Evolutionary conservation across 2,329 filamentous ascomycete species (phyloP).

Genomic region (Trichoderma brevicompactum): DNA sequence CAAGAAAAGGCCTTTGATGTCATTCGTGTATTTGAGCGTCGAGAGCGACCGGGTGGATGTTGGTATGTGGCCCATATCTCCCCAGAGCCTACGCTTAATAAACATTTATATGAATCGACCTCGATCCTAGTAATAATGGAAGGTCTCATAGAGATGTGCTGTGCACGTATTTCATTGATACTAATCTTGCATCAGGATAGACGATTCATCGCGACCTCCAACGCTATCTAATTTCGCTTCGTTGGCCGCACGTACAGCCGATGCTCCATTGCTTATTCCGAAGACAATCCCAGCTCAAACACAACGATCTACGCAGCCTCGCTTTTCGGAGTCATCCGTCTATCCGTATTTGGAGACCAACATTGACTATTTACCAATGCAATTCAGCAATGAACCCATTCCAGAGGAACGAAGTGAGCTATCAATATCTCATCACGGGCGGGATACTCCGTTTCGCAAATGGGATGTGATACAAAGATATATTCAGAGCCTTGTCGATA

Average conservation of each 20-base stretch:
- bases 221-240: conserved; percentile 50
- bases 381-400: conserved; percentile 61
- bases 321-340: conserved; percentile 62
- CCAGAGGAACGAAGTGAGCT: conserved; percentile 43
- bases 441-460: conserved; percentile 64
- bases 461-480: conserved; percentile 62
- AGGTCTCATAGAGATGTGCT: no score
- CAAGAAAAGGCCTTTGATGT: conserved; percentile 62
- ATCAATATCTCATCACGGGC: conserved; percentile 51
- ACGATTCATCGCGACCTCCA: conserved; percentile 44
- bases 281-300: conserved; percentile 51
- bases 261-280: conserved; percentile 54
- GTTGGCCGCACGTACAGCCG: conserved; percentile 55
- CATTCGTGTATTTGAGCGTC: conserved; percentile 65
- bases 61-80: conserved; percentile 51
- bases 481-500: conserved; percentile 55
- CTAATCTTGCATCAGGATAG: conserved; percentile 47
- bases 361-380: conserved; percentile 62
- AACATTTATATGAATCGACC: no score
- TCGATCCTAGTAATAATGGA: no score
- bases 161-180: not conserved
- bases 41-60: conserved; percentile 62
- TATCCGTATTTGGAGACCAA: conserved; percentile 70
- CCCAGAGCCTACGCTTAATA: no score
- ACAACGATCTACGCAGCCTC: conserved; percentile 48